Base-by-base conservation (phyloP, 2,329 filamentous ascomycete genomes). In the Fusarium armeniacum region DNA sequence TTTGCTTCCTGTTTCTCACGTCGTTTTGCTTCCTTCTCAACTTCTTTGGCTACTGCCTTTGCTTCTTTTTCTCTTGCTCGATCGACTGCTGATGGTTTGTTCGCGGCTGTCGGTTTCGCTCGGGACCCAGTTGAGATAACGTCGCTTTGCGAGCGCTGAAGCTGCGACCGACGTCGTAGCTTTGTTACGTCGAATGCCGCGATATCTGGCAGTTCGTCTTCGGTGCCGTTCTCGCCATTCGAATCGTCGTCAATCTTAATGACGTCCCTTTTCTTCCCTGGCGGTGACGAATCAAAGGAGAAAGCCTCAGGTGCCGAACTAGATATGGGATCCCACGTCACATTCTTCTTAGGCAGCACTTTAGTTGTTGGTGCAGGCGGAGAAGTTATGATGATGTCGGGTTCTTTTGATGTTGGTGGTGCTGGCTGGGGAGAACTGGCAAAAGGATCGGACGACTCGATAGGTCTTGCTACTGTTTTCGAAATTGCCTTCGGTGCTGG, bases 1-100 rank as follows among this genome's bases (percentile, higher is more conserved):
- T 88, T 92, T 50, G 85, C 85, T 1, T 83, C 79, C 57, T 89
- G 84, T 50, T 85, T 89, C 60, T 90, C 87, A 5, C 81, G 78
- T 38, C 86, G 84, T 69, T 88, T 87, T 24, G 80, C 81, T 63
- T 86, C 85, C 62, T 84, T 87, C 47, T 89, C 87, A 1, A 80
- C 81, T 24, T 87, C 86, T 64, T 82, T 85, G 3, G 83, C 83
- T 3, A 81, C 79, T 3, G 81, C 80, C 71, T 84, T 90, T 15
- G 80, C 76, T 38, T 80, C 76, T 47, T 77, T 84, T 43, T 84
- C 82, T 10, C 73, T 76, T 18, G 77, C 75, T 55, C 76, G 82
- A 35, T 83, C 80, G 26, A 79, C 80, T 6, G 76, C 61, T 0
- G 75, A 78, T 55, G 76, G 81, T 67, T 75, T 63, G 22, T 26